Evolutionary conservation across 2,329 filamentous ascomycete species (phyloP).

Genomic region (Hypoxylon sp.): DNA sequence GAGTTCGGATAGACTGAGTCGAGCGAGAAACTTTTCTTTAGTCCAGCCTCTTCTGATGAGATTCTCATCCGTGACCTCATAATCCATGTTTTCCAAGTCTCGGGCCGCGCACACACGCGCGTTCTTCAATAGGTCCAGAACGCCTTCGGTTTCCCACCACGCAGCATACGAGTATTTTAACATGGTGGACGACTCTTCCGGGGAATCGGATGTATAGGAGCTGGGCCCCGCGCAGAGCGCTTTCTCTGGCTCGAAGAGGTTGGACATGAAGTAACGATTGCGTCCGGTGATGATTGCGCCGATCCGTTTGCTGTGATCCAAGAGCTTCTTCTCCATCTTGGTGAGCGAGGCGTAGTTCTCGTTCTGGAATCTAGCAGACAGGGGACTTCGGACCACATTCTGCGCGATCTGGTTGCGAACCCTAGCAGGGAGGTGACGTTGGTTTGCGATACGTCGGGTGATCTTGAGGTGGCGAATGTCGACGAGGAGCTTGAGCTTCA

Average conservation of each 20-base stretch:
- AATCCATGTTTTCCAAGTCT: constrained; percentile 11
- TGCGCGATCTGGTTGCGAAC: constrained; percentile 35
- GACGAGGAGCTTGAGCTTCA: constrained; percentile 44
- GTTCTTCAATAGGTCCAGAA: constrained; percentile 35
- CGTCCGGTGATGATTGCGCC: not conserved
- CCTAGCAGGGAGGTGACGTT: constrained; percentile 32
- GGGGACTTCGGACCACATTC: constrained; percentile 37
- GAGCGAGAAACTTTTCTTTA: constrained; percentile 11
- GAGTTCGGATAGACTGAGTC: constrained; percentile 24
- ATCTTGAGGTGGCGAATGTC: constrained; percentile 42
- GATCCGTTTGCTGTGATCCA: constrained; percentile 7
- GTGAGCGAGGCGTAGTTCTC: constrained; percentile 6
- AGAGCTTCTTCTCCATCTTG: constrained; percentile 21
- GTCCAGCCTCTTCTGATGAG: constrained; percentile 13
- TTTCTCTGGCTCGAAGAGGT: constrained; percentile 31
- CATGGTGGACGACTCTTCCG: constrained; percentile 26
- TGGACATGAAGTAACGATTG: constrained; percentile 24
- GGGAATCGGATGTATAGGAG: constrained; percentile 18
- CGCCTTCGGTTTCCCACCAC: constrained; percentile 38
- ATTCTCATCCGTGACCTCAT: constrained; percentile 3
- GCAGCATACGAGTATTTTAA: constrained; percentile 37
- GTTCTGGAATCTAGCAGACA: constrained; percentile 33
- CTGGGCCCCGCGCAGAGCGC: constrained; percentile 10
- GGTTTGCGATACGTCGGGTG: constrained; percentile 30
- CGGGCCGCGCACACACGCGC: constrained; percentile 26